phyloP scores from a whole-genome alignment of 2,329 filamentous ascomycete species.

The Rasamsonia emersonii region DNA sequence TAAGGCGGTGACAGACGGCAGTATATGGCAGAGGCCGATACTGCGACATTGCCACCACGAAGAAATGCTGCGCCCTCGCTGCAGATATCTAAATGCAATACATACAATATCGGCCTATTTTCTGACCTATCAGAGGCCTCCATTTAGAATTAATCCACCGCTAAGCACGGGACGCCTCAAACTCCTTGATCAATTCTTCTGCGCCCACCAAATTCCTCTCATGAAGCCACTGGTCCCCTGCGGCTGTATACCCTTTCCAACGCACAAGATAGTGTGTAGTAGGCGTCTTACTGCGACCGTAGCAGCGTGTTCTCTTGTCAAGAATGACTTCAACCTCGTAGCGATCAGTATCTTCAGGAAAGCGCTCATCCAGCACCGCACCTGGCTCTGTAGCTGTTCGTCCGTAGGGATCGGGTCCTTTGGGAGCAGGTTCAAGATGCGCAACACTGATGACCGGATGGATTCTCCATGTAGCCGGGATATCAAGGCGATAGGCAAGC shows the following conservation, averaged over 20 bases:
- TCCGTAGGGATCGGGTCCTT: background rate
- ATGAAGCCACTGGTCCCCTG: too few species aligned
- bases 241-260: constrained; percentile 3
- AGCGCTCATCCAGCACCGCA: constrained; percentile 57
- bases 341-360: constrained; percentile 48
- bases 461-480: background rate
- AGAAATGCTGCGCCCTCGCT: too few species aligned
- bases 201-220: too few species aligned
- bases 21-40: too few species aligned
- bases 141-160: too few species aligned
- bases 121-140: too few species aligned
- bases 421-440: background rate
- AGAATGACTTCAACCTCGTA: background rate
- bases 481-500: background rate
- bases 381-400: background rate
- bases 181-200: too few species aligned
- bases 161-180: too few species aligned
- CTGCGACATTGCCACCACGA: too few species aligned
- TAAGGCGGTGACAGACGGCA: too few species aligned
- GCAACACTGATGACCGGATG: background rate
- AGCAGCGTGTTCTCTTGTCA: background rate
- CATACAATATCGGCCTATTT: too few species aligned
- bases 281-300: constrained; percentile 2
- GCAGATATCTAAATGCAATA: too few species aligned
- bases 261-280: constrained; percentile 12